A percentile compares a stretch with the other conserved stretches of the same genome.
Conservation (phyloP, 768 basidiomycete genomes). For the Russula sp. region DNA sequence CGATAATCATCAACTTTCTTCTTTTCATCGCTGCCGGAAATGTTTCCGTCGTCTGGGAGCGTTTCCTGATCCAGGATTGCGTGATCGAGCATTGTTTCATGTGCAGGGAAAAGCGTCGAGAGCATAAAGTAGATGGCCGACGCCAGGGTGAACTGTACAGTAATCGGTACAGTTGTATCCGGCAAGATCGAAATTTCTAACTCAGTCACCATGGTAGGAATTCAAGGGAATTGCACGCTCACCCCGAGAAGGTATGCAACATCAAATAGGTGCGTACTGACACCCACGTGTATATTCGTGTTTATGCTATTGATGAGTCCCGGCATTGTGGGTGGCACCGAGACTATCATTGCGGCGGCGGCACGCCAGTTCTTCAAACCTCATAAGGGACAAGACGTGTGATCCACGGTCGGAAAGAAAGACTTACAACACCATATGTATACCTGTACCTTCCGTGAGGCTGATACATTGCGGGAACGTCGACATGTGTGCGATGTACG, state of each 20-base stretch:
- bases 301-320: slow-evolving; percentile 78
- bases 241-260: slow-evolving; percentile 81
- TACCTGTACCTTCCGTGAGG: slow-evolving; percentile 46
- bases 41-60: background rate
- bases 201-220: background rate
- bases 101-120: slow-evolving; percentile 21
- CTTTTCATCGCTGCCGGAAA: background rate
- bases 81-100: slow-evolving; percentile 27
- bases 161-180: background rate
- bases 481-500: slow-evolving; percentile 64
- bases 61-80: slow-evolving; percentile 13
- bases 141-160: slow-evolving; percentile 25
- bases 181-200: background rate
- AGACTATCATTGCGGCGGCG: slow-evolving; percentile 32
- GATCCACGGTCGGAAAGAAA: slow-evolving; percentile 10
- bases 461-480: slow-evolving; percentile 82
- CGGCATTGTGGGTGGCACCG: slow-evolving; percentile 69
- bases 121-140: slow-evolving; percentile 22
- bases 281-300: slow-evolving; percentile 56
- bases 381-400: background rate
- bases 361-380: slow-evolving; percentile 77
- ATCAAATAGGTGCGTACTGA: slow-evolving; percentile 56
- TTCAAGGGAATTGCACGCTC: slow-evolving; percentile 10
- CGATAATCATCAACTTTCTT: background rate
- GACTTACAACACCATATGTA: slow-evolving; percentile 49